A percentile compares a stretch with the other conserved stretches of the same genome.
Conservation (phyloP, 2,329 filamentous ascomycete species). For the Mycosphaerelloides madeirae region DNA sequence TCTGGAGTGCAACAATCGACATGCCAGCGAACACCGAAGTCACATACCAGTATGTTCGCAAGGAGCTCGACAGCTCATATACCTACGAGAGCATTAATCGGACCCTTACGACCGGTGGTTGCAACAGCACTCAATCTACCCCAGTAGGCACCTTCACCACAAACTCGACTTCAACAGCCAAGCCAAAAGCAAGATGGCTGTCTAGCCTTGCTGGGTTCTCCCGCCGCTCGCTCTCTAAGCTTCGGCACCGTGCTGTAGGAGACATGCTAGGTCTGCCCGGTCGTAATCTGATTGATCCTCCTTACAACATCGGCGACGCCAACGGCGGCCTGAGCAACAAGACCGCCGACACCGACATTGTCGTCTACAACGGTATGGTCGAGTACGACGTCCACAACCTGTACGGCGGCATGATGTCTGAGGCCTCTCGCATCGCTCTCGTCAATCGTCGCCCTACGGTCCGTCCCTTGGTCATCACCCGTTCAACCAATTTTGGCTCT, state of each 20-base stretch:
- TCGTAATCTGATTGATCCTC: constrained; percentile 60
- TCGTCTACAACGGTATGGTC: constrained; percentile 61
- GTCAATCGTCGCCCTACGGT: constrained; percentile 56
- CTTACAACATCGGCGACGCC: constrained; percentile 62
- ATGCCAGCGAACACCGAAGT: constrained; percentile 29
- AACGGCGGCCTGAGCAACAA: constrained; percentile 42
- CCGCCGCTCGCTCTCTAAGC: no score
- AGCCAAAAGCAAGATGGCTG: no score
- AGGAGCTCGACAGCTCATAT: constrained; percentile 30
- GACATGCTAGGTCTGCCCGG: constrained; percentile 52
- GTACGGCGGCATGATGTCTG: constrained; percentile 72
- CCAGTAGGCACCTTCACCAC: constrained; percentile 29
- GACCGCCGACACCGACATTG: constrained; percentile 61
- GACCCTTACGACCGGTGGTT: constrained; percentile 30
- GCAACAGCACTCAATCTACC: constrained; percentile 22
- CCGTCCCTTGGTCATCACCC: constrained; percentile 68
- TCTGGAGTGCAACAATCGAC: constrained; percentile 32
- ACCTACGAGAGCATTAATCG: constrained; percentile 30
- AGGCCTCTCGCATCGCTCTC: constrained; percentile 62
- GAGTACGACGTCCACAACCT: constrained; percentile 76
- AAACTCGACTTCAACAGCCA: no score
- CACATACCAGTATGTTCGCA: constrained; percentile 30
- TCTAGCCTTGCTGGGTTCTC: no score
- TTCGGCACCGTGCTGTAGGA: constrained; percentile 3
- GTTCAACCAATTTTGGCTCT: constrained; percentile 70